These are phyloP conservation scores for Inonotus obliquus DNA, from an alignment of 1,284 basidiomycete species.

Conservation along the genomic window DNA sequence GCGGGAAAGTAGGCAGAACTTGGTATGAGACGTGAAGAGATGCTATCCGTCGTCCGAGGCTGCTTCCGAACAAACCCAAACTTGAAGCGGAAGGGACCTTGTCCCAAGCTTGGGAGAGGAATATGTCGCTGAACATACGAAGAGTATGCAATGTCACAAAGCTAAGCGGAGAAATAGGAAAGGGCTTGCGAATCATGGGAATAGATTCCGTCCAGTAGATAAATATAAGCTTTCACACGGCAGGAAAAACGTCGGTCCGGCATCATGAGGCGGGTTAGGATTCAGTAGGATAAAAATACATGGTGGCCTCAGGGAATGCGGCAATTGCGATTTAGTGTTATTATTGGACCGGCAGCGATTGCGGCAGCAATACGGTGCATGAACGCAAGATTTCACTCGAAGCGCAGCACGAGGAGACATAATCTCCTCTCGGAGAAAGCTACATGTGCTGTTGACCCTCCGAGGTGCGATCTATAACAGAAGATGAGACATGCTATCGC, in stretches of 20 bases:
- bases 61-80: neutral
- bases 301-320: neutral
- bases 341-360: neutral
- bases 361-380: neutral
- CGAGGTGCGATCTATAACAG: too few species aligned
- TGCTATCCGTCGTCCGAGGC: neutral
- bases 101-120: neutral
- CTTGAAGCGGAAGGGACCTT: neutral
- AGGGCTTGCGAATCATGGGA: neutral
- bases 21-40: neutral
- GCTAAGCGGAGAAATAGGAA: neutral
- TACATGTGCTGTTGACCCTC: too few species aligned
- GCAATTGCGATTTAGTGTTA: neutral
- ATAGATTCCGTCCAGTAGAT: neutral
- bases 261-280: neutral
- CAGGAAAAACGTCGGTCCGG: slow-evolving; percentile 4
- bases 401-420: neutral
- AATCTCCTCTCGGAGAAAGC: neutral
- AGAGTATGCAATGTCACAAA: neutral
- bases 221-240: neutral
- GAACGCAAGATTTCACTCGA: neutral
- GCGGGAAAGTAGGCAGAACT: neutral
- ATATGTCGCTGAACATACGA: neutral
- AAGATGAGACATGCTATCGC: too few species aligned
- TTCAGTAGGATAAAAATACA: neutral